Conservation (phyloP, 768 basidiomycete species). For the Tricholoma sp. region DNA sequence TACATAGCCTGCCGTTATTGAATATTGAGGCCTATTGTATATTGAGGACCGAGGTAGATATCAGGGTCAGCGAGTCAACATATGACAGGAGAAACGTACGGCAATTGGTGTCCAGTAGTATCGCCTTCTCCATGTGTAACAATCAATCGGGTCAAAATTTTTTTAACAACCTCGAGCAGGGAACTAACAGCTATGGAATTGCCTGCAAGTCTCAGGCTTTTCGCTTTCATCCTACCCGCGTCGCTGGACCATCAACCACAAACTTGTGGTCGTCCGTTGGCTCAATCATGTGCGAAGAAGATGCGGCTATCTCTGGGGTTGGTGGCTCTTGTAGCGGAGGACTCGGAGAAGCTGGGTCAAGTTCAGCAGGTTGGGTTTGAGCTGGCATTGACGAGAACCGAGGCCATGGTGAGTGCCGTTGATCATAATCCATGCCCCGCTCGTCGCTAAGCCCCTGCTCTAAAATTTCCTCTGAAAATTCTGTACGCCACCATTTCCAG, state of each 20-base stretch:
- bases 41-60: too few relatives aligned
- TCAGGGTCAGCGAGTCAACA: too few relatives aligned
- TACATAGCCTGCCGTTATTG: too few relatives aligned
- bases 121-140: too few relatives aligned
- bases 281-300: background rate
- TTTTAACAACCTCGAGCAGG: too few relatives aligned
- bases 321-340: background rate
- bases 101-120: too few relatives aligned
- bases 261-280: too few relatives aligned
- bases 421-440: background rate
- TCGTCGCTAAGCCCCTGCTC: background rate
- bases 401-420: background rate
- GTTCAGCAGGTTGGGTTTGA: background rate
- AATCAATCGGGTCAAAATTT: too few relatives aligned
- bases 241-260: background rate
- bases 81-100: too few relatives aligned
- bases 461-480: background rate
- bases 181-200: too few relatives aligned
- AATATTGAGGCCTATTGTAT: too few relatives aligned
- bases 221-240: background rate
- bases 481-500: too few relatives aligned
- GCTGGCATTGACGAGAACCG: background rate
- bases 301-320: background rate
- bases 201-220: background rate
- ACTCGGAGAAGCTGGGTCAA: background rate